A percentile compares a stretch with the other conserved stretches of the same genome.
Evolutionary conservation across 352 stramenopile species (phyloP).

Genomic region (Phytophthora chlamydospora): DNA sequence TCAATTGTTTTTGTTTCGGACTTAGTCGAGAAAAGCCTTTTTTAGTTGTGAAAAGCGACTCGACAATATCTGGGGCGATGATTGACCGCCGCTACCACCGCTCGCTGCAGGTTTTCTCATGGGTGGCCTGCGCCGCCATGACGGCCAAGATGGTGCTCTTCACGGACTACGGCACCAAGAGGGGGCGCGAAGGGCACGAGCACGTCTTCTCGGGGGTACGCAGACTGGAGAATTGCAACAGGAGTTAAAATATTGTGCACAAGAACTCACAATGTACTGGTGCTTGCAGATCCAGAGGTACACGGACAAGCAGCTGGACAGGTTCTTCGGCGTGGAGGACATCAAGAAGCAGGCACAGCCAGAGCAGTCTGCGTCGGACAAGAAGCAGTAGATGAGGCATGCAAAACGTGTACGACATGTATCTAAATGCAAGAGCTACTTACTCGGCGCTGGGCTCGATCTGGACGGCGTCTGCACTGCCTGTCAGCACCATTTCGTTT

Average conservation of each 20-base stretch:
- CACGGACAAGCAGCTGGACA: slow-evolving; percentile 83
- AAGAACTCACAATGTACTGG: no score
- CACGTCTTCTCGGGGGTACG: slow-evolving; percentile 83
- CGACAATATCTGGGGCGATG: slow-evolving; percentile 42
- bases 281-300: slow-evolving; percentile 75
- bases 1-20: no score
- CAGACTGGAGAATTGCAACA: neutral
- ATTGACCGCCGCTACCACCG: slow-evolving; percentile 87
- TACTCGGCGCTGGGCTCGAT: slow-evolving; percentile 14
- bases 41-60: no score
- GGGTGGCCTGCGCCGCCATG: slow-evolving; percentile 79
- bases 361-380: slow-evolving; percentile 15
- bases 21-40: no score
- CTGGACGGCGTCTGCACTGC: slow-evolving; percentile 6
- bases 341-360: slow-evolving; percentile 46
- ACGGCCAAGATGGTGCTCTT: slow-evolving; percentile 86
- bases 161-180: slow-evolving; percentile 73
- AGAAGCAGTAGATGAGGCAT: slow-evolving; percentile 29
- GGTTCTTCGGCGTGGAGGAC: slow-evolving; percentile 86
- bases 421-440: slow-evolving; percentile 41
- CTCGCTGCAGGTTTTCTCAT: slow-evolving; percentile 86
- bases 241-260: no score
- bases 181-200: slow-evolving; percentile 52
- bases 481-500: slow-evolving; percentile 1
- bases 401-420: slow-evolving; percentile 29